Conservation (phyloP, 768 basidiomycete genomes). For the Leccinellum albellum region DNA sequence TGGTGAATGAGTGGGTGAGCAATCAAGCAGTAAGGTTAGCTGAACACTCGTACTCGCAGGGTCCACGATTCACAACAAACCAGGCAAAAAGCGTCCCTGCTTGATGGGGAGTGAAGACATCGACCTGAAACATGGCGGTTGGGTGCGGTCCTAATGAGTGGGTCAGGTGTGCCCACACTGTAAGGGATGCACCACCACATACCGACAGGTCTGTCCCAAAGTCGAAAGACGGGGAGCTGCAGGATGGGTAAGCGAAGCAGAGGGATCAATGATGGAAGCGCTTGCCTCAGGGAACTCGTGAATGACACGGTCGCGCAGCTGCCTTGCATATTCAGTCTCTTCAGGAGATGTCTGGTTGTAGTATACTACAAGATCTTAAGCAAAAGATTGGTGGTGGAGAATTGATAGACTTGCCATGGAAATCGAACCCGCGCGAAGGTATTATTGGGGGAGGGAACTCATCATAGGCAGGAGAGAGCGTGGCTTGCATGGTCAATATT, state of each 20-base stretch:
- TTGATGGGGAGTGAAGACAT: constrained; percentile 63
- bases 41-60: constrained; percentile 58
- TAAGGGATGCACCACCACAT: constrained; percentile 12
- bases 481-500: not conserved
- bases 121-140: constrained; percentile 69
- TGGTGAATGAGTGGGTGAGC: constrained; percentile 1
- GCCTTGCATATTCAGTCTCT: constrained; percentile 46
- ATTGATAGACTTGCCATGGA: constrained; percentile 53
- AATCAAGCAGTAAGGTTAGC: not conserved
- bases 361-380: constrained; percentile 46
- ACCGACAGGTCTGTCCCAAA: constrained; percentile 66
- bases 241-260: not conserved
- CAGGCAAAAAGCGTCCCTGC: constrained; percentile 67
- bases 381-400: too few relatives aligned
- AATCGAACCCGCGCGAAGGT: constrained; percentile 63
- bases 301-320: constrained; percentile 56
- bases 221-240: constrained; percentile 56
- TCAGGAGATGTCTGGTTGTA: constrained; percentile 46
- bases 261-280: not conserved
- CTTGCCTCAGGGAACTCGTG: constrained; percentile 67
- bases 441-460: constrained; percentile 50
- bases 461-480: constrained; percentile 49
- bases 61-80: constrained; percentile 64
- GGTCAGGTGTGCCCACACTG: not conserved
- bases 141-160: constrained; percentile 55